These are phyloP conservation scores for Pythium monospermum DNA, from an alignment of 352 stramenopile genomes.

Conservation along the genomic window DNA sequence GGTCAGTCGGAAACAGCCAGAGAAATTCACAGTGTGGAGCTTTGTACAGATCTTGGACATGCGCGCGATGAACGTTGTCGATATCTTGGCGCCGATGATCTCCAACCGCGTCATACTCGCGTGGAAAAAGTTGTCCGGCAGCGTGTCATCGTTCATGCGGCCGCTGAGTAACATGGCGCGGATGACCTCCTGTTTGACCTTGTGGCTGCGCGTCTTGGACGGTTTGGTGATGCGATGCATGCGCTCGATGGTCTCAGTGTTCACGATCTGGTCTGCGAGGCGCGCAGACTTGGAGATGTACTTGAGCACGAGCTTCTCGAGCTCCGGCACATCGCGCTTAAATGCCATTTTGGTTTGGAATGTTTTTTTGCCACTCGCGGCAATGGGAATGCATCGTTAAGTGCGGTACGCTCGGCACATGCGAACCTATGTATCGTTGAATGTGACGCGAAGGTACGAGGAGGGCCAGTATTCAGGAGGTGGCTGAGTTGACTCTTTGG, in stretches of 20 bases:
- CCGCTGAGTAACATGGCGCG: conserved; percentile 67
- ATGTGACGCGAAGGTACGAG: neutral
- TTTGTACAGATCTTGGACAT: conserved; percentile 75
- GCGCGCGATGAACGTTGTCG: conserved; percentile 63
- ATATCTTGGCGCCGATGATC: conserved; percentile 84
- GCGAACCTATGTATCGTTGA: neutral
- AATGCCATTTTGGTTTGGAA: conserved; percentile 61
- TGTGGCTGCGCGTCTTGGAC: conserved; percentile 74
- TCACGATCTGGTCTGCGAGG: conserved; percentile 58
- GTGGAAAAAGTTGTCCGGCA: conserved; percentile 83
- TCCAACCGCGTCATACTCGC: conserved; percentile 80
- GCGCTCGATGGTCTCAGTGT: conserved; percentile 56
- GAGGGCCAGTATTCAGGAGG: conserved; percentile 1
- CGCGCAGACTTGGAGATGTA: conserved; percentile 82
- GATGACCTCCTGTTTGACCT: conserved; percentile 84
- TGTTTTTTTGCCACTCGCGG: no score
- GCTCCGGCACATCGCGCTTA: conserved; percentile 69
- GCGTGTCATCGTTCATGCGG: conserved; percentile 74
- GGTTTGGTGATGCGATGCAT: conserved; percentile 72
- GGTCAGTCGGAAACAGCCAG: conserved; percentile 83
- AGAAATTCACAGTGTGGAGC: conserved; percentile 83
- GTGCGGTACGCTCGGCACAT: neutral
- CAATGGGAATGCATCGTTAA: neutral
- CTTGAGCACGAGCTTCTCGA: conserved; percentile 88
- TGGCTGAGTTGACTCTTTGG: conserved; percentile 1